Conservation (phyloP, 768 basidiomycete genomes). For the Kwoniella mangroviensis region DNA sequence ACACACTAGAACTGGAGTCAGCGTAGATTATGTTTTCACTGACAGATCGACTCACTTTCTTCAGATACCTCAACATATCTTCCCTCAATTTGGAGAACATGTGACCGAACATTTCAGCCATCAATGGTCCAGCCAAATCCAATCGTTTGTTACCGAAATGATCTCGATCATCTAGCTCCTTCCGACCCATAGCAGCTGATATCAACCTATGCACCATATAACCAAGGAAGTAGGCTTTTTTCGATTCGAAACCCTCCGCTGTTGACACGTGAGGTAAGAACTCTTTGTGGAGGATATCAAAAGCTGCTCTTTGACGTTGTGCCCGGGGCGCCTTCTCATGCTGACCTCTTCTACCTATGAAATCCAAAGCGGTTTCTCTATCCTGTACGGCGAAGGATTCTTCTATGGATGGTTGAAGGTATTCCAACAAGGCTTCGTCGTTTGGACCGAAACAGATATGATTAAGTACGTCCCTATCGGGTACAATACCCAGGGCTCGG, state of each 20-base stretch:
- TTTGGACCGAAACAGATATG: constrained; percentile 99
- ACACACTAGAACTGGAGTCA: constrained; percentile 71
- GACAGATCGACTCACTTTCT: constrained; percentile 70
- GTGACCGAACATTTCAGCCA: constrained; percentile 98
- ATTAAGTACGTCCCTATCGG: constrained; percentile 94
- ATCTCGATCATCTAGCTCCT: constrained; percentile 97
- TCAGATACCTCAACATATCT: constrained; percentile 94
- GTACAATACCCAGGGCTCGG: constrained; percentile 94
- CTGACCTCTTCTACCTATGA: constrained; percentile 91
- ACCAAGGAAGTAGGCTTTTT: constrained; percentile 99
- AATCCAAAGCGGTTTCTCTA: constrained; percentile 79
- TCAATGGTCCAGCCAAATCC: constrained; percentile 90
- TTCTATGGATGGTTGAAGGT: constrained; percentile 97
- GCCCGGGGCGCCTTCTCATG: constrained; percentile 40
- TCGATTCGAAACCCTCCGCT: constrained; percentile 92
- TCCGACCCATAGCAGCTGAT: constrained; percentile 87
- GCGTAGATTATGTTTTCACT: background rate
- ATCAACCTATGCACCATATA: constrained; percentile 98
- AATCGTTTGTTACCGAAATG: constrained; percentile 98
- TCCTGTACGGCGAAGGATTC: constrained; percentile 98
- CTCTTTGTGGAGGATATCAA: constrained; percentile 97
- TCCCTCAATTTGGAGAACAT: constrained; percentile 94
- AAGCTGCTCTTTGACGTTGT: constrained; percentile 72
- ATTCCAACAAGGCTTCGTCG: constrained; percentile 93
- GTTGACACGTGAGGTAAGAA: constrained; percentile 97